Base-by-base conservation (phyloP, 202 grass and related monocot species). In the Carex arenaria region DNA sequence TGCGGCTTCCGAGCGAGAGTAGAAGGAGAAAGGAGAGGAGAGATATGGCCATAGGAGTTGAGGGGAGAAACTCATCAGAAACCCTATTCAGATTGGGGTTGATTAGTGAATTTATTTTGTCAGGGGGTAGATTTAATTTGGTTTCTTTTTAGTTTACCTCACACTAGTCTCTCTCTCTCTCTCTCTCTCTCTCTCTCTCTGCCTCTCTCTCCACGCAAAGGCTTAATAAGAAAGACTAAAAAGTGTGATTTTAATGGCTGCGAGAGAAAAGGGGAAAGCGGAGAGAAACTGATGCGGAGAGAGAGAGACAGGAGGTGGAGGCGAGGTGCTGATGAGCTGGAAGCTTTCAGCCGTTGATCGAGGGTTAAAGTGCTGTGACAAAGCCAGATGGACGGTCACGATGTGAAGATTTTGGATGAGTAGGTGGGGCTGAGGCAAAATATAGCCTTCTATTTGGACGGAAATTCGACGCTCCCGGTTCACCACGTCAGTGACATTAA, bases 41-140 rank as follows among this genome's bases (percentile, higher is more conserved):
- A 76, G 88, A 83, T 82, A 60, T 43, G 38, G 79, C 52, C 86
- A 82, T 90, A 72, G 85, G 77, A 84, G 82, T 69, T 85, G 89
- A 94, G 85, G 90, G 86, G 63, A 75, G 83, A 87, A 85, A 92
- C 88, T 86, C 92, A 94, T 94, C 88, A 94, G 92, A 85, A 63
- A 82, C 64, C 77, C 79, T 89, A 70, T 20, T 28, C 61, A 71
- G 61, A 70, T 65, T 65, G 11, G 72, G 28, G 32, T 22, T 80
- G 57, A 60, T 59, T 34, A 22, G 78, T 32, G n/a, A 80, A 80
- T 61, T 61, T 36, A 63, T 31, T 80, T 45, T 64, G 23, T 61
- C 52, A 79, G 55, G 76, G 76, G 76, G 31, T 62, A 4, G n/a
- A 64, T 23, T 59, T 80, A 61, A 80, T 43, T 61, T 64, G 32